Evolutionary conservation across 1,284 basidiomycete species (phyloP).

Genomic region (Rhodofomes roseus): DNA sequence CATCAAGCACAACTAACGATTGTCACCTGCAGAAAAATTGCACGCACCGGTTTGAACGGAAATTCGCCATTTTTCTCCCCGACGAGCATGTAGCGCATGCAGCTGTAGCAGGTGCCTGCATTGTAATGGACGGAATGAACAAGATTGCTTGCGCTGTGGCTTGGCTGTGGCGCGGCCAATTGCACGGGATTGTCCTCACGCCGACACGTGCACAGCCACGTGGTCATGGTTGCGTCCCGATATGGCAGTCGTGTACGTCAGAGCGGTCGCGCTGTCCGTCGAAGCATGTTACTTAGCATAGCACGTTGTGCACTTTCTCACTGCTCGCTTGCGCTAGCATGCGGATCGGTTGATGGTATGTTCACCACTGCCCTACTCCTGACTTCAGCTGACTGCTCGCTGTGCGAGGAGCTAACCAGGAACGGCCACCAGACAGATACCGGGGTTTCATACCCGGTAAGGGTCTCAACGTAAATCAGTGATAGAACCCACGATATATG

Average conservation of each 20-base stretch:
- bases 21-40: too few species aligned
- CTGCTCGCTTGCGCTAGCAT: neutral
- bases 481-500: neutral
- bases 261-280: neutral
- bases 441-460: neutral
- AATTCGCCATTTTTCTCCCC: too few species aligned
- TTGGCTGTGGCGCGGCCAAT: neutral
- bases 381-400: neutral
- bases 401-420: neutral
- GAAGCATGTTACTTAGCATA: neutral
- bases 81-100: too few species aligned
- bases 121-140: too few species aligned
- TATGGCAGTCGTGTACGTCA: neutral
- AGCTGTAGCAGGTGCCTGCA: too few species aligned
- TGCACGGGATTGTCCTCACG: neutral
- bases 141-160: neutral
- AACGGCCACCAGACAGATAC: neutral
- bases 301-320: neutral
- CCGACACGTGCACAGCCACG: neutral
- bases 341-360: neutral
- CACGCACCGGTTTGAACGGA: too few species aligned
- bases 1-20: too few species aligned
- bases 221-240: neutral
- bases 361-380: too few species aligned
- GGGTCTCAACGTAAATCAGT: neutral